Percentiles rank a stretch among this genome's conserved stretches.
phyloP scores from a whole-genome alignment of 306 rosid genomes.

The Cucurbita ficifolia region DNA sequence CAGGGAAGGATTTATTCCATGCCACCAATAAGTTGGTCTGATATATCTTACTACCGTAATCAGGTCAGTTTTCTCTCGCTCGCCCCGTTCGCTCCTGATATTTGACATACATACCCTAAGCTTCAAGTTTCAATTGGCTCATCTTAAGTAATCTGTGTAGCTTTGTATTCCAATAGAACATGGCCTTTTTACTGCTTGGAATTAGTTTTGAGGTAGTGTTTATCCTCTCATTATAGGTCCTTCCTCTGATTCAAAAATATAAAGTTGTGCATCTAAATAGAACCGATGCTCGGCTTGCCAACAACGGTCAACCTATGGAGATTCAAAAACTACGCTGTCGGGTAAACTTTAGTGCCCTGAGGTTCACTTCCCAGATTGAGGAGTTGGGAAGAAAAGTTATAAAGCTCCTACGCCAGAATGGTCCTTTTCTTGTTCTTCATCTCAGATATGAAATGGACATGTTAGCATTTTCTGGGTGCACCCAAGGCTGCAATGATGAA shows the following conservation, averaged over 20 bases:
- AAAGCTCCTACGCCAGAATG: conserved; percentile 55
- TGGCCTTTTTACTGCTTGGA: not conserved
- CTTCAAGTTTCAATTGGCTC: not conserved
- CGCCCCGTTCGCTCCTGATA: not conserved
- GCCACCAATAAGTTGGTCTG: conserved; percentile 99
- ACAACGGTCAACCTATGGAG: conserved; percentile 76
- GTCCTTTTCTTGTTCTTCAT: conserved; percentile 89
- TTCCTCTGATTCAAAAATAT: conserved; percentile 73
- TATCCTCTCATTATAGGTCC: conserved; percentile 31
- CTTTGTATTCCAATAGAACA: not conserved
- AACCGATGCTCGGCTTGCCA: conserved; percentile 93
- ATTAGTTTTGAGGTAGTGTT: conserved; percentile 3
- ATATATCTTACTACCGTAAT: conserved; percentile 65
- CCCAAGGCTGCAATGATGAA: conserved; percentile 77
- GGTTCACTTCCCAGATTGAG: conserved; percentile 89
- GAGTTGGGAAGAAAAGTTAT: conserved; percentile 86
- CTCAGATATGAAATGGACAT: conserved; percentile 97
- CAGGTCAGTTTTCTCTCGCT: conserved; percentile 41
- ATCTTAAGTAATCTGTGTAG: not conserved
- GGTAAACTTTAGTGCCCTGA: conserved; percentile 79
- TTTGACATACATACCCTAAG: not conserved
- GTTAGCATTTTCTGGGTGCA: conserved; percentile 98
- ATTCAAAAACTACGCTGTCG: conserved; percentile 86
- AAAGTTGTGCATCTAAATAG: conserved; percentile 87
- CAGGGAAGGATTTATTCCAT: conserved; percentile 52